These are phyloP conservation scores for Hemileccinum hortonii DNA, from an alignment of 1,284 basidiomycete genomes.

Conservation along the genomic window DNA sequence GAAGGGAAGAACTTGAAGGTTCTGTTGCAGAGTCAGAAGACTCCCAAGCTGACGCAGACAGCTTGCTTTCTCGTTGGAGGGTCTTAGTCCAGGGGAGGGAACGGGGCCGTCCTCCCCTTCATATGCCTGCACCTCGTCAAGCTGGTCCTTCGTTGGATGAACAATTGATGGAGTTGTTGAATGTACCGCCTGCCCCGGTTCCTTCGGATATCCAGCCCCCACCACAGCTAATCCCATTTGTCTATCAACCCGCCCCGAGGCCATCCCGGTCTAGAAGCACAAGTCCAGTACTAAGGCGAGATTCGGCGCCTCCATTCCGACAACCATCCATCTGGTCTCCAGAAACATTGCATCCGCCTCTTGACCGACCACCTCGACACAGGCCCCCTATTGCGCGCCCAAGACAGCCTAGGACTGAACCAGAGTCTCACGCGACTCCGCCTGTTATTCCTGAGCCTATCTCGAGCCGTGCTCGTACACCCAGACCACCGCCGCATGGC, in stretches of 20 bases:
- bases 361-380: conserved; percentile 6
- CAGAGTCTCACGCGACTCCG: neutral
- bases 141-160: conserved; percentile 54
- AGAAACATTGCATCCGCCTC: conserved; percentile 16
- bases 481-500: conserved; percentile 1
- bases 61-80: conserved; percentile 24
- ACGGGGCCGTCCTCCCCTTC: conserved; percentile 33
- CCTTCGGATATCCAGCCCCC: conserved; percentile 47
- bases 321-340: conserved; percentile 19
- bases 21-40: conserved; percentile 29
- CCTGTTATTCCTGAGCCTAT: conserved; percentile 13
- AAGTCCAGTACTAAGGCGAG: conserved; percentile 34
- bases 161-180: conserved; percentile 58
- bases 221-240: conserved; percentile 53
- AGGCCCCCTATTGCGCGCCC: conserved; percentile 11
- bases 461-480: conserved; percentile 8
- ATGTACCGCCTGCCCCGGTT: conserved; percentile 40
- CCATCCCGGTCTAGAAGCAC: conserved; percentile 44
- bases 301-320: conserved; percentile 24
- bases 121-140: conserved; percentile 42
- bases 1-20: conserved; percentile 14
- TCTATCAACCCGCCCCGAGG: conserved; percentile 49
- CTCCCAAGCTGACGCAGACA: conserved; percentile 27
- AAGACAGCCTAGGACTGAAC: conserved; percentile 1
- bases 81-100: conserved; percentile 20